Conservation (phyloP, 371 early-diverging fungal genomes). For the Lichtheimia ornata region DNA sequence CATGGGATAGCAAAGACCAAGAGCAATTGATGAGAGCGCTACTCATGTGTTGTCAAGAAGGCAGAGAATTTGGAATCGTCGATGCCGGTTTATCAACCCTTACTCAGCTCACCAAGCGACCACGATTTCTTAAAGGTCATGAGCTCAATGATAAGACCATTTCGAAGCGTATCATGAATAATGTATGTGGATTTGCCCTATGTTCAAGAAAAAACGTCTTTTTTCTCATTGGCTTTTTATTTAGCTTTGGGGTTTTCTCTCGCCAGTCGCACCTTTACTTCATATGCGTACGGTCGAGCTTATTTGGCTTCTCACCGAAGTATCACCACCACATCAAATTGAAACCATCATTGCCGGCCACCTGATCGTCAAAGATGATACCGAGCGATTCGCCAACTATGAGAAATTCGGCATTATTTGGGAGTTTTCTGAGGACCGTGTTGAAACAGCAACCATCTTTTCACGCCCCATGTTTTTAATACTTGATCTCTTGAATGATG, state of each 20-base stretch:
- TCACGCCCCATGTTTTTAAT: conserved; percentile 75
- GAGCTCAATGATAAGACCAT: conserved; percentile 16
- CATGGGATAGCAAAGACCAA: conserved; percentile 17
- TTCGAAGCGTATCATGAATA: conserved; percentile 33
- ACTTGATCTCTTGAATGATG: conserved; percentile 63
- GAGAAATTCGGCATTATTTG: conserved; percentile 76
- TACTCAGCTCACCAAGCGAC: conserved; percentile 25
- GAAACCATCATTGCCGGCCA: conserved; percentile 64
- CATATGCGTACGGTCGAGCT: conserved; percentile 70
- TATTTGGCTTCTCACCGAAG: conserved; percentile 63
- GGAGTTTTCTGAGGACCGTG: conserved; percentile 57
- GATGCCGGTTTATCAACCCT: conserved; percentile 50
- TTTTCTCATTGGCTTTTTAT: background rate
- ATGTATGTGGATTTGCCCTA: conserved; percentile 14
- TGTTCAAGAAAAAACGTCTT: background rate
- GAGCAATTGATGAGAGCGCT: conserved; percentile 32
- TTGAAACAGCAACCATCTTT: conserved; percentile 52
- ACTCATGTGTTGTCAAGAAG: conserved; percentile 51
- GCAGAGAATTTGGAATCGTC: conserved; percentile 45
- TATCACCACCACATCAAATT: conserved; percentile 55
- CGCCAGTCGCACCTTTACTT: conserved; percentile 39
- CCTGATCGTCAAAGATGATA: conserved; percentile 44
- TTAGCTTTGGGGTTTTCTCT: conserved; percentile 50
- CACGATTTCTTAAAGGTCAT: conserved; percentile 20
- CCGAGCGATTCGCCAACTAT: conserved; percentile 38